Evolutionary conservation across 2,329 filamentous ascomycete genomes (phyloP).

Genomic region (Aciculosporium take): DNA sequence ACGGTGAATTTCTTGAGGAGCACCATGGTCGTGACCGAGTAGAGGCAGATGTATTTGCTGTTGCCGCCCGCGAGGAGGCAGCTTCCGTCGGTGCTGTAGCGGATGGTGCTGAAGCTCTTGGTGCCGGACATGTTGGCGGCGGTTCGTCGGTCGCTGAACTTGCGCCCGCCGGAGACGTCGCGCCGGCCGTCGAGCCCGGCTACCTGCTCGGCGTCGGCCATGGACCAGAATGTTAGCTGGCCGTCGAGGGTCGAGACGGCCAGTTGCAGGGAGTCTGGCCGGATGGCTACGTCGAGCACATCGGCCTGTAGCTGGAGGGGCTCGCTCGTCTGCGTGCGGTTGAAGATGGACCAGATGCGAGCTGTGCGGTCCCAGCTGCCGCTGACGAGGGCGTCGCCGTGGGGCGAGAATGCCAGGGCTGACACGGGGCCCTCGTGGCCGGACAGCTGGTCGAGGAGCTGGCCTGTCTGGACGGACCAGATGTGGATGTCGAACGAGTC

Average conservation of each 20-base stretch:
- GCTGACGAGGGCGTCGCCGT: conserved; percentile 70
- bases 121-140: conserved; percentile 83
- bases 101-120: conserved; percentile 78
- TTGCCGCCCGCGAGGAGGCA: conserved; percentile 85
- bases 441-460: conserved; percentile 76
- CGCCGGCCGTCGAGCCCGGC: conserved; percentile 77
- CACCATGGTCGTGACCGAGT: conserved; percentile 85
- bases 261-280: conserved; percentile 82
- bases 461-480: conserved; percentile 96
- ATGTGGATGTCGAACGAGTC: conserved; percentile 97
- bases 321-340: conserved; percentile 85
- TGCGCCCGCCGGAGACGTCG: conserved; percentile 85
- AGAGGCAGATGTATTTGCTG: conserved; percentile 97
- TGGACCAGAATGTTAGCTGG: conserved; percentile 87
- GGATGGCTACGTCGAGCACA: conserved; percentile 70
- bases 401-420: conserved; percentile 73
- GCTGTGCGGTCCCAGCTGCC: conserved; percentile 96
- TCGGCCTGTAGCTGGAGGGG: conserved; percentile 86
- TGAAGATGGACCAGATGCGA: conserved; percentile 91
- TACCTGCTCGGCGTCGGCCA: conserved; percentile 75
- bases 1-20: conserved; percentile 92
- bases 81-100: conserved; percentile 82
- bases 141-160: conserved; percentile 72
- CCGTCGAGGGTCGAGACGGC: conserved; percentile 88
- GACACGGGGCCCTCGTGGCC: conserved; percentile 93